These are phyloP conservation scores for Globisporangium sylvaticum DNA, from an alignment of 352 stramenopile species.

Conservation along the genomic window DNA sequence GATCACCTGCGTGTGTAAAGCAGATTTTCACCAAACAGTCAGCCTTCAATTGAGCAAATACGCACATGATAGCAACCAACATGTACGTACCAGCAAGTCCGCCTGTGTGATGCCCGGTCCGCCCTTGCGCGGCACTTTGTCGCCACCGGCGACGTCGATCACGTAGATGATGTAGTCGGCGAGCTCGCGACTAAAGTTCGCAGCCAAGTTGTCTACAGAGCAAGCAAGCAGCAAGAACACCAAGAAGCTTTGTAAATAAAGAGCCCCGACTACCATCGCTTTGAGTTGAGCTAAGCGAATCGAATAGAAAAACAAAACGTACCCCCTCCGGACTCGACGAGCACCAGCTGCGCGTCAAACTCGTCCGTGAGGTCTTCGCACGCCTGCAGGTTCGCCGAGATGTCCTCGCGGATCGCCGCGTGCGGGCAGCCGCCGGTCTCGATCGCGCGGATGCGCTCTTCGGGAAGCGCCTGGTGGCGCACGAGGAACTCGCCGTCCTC, in stretches of 20 bases:
- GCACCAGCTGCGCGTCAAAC: conserved; percentile 81
- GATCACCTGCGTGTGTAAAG: conserved; percentile 78
- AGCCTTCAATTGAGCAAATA: not conserved
- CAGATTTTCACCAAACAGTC: not conserved
- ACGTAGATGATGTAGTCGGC: conserved; percentile 99
- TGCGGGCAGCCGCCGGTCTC: conserved; percentile 98
- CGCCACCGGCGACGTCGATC: conserved; percentile 97
- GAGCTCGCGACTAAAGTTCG: conserved; percentile 96
- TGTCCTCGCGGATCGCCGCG: conserved; percentile 96
- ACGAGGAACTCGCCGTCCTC: conserved; percentile 99
- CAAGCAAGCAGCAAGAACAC: not conserved
- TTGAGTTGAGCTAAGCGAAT: not conserved
- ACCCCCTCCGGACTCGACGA: conserved; percentile 90
- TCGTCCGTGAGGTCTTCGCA: conserved; percentile 93
- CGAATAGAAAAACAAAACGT: not conserved
- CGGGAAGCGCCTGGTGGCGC: conserved; percentile 86
- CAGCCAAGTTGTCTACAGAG: conserved; percentile 93
- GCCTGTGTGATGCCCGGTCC: conserved; percentile 96
- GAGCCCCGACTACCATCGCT: not conserved
- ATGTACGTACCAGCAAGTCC: conserved; percentile 82
- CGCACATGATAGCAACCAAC: not conserved
- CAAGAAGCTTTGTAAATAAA: conserved; percentile 1
- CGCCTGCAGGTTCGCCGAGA: conserved; percentile 95
- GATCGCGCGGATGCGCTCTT: conserved; percentile 92
- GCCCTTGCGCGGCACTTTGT: conserved; percentile 98